A percentile compares a stretch with the other conserved stretches of the same genome.
Evolutionary conservation across 2,329 filamentous ascomycete genomes (phyloP).

Genomic region (Aaosphaeria arxii): DNA sequence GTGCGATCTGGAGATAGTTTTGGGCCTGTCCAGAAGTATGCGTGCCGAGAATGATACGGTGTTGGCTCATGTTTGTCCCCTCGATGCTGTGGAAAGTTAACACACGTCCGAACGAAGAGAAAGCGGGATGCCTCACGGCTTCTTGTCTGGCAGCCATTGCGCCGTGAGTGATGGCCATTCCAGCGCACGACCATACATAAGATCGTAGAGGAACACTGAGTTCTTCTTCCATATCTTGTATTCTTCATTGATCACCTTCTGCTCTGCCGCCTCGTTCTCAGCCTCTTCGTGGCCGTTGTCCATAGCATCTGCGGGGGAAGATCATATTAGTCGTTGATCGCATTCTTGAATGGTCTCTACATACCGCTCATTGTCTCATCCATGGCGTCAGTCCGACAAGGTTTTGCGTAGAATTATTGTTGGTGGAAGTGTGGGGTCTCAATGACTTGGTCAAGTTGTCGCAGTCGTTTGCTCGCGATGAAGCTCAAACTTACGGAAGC

Average conservation of each 20-base stretch:
- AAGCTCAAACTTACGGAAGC: not conserved
- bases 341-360: not conserved
- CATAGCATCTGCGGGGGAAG: slow-evolving; percentile 36
- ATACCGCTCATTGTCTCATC: slow-evolving; percentile 39
- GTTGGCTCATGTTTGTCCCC: slow-evolving; percentile 81
- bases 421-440: no score
- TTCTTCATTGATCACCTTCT: slow-evolving; percentile 95
- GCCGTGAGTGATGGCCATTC: slow-evolving; percentile 97
- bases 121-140: slow-evolving; percentile 14
- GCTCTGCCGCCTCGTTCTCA: slow-evolving; percentile 69
- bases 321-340: not conserved
- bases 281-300: slow-evolving; percentile 50
- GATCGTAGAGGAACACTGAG: slow-evolving; percentile 94
- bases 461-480: not conserved
- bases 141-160: slow-evolving; percentile 89
- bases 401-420: no score
- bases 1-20: slow-evolving; percentile 93
- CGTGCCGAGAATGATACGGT: slow-evolving; percentile 88
- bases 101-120: slow-evolving; percentile 36
- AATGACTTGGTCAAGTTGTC: no score
- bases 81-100: slow-evolving; percentile 45
- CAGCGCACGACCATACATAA: slow-evolving; percentile 89
- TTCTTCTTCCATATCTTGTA: slow-evolving; percentile 99
- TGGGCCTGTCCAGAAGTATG: slow-evolving; percentile 83
- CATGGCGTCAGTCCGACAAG: slow-evolving; percentile 15